These are phyloP conservation scores for Sarocladium oryzae DNA, from an alignment of 2,329 filamentous ascomycete genomes.

Conservation along the genomic window DNA sequence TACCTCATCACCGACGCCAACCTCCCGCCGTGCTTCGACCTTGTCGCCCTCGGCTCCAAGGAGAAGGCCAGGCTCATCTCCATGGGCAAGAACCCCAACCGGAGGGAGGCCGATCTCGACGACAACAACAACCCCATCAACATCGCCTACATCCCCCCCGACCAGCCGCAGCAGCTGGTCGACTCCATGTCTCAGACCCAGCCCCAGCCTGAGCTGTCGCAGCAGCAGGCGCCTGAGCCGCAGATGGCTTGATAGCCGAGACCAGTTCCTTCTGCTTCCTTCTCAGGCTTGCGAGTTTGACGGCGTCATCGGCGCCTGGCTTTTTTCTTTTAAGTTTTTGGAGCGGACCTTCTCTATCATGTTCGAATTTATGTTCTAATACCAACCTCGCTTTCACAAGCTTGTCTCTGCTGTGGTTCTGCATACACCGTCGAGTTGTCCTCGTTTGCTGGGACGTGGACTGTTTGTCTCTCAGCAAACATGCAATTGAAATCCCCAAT, in stretches of 20 bases:
- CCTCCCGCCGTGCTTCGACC: constrained; percentile 43
- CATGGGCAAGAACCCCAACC: constrained; percentile 42
- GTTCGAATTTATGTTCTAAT: no score
- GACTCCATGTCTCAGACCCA: neutral
- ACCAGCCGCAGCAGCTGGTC: neutral
- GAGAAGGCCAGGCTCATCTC: constrained; percentile 35
- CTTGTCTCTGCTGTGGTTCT: no score
- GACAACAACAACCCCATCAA: constrained; percentile 30
- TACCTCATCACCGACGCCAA: constrained; percentile 37
- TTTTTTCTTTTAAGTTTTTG: no score
- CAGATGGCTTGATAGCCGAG: neutral
- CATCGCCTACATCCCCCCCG: constrained; percentile 15
- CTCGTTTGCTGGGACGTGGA: no score
- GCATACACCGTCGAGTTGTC: no score
- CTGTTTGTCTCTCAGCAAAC: no score
- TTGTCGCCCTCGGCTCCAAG: constrained; percentile 43
- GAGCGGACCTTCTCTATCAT: no score
- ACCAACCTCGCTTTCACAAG: no score
- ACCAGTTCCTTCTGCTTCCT: neutral
- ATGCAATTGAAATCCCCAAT: no score
- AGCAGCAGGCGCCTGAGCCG: neutral
- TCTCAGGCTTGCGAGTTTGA: no score
- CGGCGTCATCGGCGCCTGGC: no score
- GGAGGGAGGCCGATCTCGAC: constrained; percentile 40
- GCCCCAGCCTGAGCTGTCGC: neutral